A percentile compares a stretch with the other conserved stretches of the same genome.
These are phyloP conservation scores for Nematocida sp. DNA, from an alignment of 371 early-diverging fungal genomes.

Conservation along the genomic window DNA sequence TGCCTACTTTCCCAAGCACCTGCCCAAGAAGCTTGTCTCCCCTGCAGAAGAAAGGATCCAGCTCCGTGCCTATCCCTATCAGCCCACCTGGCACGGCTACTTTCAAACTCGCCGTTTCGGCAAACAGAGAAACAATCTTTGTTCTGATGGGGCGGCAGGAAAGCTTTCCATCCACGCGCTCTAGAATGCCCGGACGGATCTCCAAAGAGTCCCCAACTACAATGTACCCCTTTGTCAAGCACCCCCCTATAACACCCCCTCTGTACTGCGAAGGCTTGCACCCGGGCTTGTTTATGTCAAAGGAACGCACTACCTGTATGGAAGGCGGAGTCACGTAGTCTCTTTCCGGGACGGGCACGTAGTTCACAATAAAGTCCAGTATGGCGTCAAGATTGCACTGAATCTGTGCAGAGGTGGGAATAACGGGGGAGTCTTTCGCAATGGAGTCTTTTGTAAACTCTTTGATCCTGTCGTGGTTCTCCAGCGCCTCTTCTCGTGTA, in stretches of 20 bases:
- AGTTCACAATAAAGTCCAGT: conserved; percentile 94
- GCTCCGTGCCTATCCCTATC: conserved; percentile 95
- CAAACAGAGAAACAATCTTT: conserved; percentile 78
- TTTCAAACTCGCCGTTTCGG: conserved; percentile 82
- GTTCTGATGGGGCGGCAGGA: conserved; percentile 83
- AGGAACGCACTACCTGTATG: conserved; percentile 95
- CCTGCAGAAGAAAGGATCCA: conserved; percentile 95
- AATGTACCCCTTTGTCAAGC: conserved; percentile 86
- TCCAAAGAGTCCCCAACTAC: conserved; percentile 92
- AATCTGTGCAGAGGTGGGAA: conserved; percentile 96
- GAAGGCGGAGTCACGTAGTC: conserved; percentile 71
- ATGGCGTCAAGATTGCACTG: conserved; percentile 98
- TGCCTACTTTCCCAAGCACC: conserved; percentile 87
- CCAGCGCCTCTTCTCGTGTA: conserved; percentile 81
- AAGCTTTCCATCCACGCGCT: conserved; percentile 77
- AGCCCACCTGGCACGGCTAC: conserved; percentile 99
- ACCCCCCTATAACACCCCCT: conserved; percentile 99
- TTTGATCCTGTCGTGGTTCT: conserved; percentile 85
- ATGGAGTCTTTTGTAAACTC: conserved; percentile 79
- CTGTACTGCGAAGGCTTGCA: conserved; percentile 81
- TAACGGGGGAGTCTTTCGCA: conserved; percentile 88
- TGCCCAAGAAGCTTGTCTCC: conserved; percentile 97
- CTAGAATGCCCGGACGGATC: conserved; percentile 93
- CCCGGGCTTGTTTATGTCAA: conserved; percentile 99
- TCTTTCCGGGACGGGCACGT: conserved; percentile 88